Percentiles rank a stretch among this genome's conserved stretches.
Conservation (phyloP, 2,329 filamentous ascomycete genomes). For the Botrytis cinerea region DNA sequence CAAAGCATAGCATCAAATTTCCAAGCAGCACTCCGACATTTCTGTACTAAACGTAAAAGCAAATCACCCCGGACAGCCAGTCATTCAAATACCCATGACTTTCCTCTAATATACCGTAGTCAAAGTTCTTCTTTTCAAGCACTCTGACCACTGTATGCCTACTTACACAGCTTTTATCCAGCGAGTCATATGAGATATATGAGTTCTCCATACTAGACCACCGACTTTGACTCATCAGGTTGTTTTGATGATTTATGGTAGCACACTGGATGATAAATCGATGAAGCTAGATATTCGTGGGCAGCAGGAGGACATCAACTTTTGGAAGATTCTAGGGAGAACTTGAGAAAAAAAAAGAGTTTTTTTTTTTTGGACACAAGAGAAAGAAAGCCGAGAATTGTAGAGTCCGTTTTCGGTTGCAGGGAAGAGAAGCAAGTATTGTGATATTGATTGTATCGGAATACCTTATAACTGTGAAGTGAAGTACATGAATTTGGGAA, state of each 20-base stretch:
- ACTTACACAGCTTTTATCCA: background rate
- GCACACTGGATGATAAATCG: too few relatives aligned
- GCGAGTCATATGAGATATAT: too few relatives aligned
- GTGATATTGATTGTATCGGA: background rate
- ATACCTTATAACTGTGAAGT: background rate
- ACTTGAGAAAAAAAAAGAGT: background rate
- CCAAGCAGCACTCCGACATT: background rate
- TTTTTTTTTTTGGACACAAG: too few relatives aligned
- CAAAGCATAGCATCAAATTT: background rate
- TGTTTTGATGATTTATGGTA: too few relatives aligned
- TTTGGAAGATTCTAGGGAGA: too few relatives aligned
- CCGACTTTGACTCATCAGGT: background rate
- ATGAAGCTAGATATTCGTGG: background rate
- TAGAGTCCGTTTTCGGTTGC: background rate
- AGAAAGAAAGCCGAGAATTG: background rate
- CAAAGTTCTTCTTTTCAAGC: background rate
- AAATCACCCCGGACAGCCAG: background rate
- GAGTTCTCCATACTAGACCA: background rate
- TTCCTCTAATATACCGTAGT: background rate
- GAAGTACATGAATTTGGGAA: background rate
- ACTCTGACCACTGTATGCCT: background rate
- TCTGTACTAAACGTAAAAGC: too few relatives aligned
- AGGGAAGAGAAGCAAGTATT: background rate
- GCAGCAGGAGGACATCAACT: background rate
- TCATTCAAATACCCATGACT: rapidly evolving